phyloP scores from a whole-genome alignment of 371 early-diverging fungal species.

The Mucor piriformis region DNA sequence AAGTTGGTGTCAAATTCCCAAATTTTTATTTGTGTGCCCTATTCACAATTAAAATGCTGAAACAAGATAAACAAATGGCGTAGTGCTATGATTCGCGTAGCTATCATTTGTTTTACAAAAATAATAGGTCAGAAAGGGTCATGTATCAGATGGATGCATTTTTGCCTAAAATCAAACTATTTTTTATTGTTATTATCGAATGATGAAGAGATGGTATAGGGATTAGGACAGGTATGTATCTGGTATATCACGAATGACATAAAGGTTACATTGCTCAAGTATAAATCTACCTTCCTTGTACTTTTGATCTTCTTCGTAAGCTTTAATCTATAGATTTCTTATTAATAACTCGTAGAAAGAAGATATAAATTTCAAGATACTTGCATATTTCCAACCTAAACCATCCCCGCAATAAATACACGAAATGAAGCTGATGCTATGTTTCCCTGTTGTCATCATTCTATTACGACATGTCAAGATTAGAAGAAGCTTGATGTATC shows the following conservation, averaged over 20 bases:
- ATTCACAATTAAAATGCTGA: neutral
- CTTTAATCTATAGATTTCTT: conserved; percentile 45
- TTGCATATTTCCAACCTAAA: conserved; percentile 77
- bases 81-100: no score
- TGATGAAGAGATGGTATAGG: no score
- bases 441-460: conserved; percentile 71
- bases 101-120: no score
- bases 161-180: no score
- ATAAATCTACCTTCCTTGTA: conserved; percentile 80
- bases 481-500: conserved; percentile 12
- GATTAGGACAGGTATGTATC: neutral
- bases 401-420: conserved; percentile 61
- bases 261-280: conserved; percentile 37
- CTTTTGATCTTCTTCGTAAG: conserved; percentile 62
- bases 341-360: conserved; percentile 2
- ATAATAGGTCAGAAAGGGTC: no score
- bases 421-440: conserved; percentile 67
- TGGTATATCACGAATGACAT: neutral
- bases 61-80: neutral
- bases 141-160: no score
- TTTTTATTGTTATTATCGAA: no score
- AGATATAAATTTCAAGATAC: conserved; percentile 14
- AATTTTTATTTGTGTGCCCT: neutral
- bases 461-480: conserved; percentile 39
- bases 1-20: no score